Evolutionary conservation across 768 basidiomycete genomes (phyloP), one percentile per base, ranked within the genome.

Genomic region (Paxillus involutus): DNA sequence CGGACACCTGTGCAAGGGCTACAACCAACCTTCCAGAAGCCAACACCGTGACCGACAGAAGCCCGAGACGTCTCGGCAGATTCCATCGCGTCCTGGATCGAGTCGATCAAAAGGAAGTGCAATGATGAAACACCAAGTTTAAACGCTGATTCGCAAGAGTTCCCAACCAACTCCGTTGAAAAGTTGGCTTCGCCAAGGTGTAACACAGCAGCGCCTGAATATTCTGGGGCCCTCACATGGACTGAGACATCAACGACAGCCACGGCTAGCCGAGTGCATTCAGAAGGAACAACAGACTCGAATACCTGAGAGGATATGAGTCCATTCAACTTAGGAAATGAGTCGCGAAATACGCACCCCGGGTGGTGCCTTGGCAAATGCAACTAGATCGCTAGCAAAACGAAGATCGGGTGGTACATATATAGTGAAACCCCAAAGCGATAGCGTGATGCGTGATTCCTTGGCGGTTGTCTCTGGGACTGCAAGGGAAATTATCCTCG

Each of bases 221-320:
- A 73, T 0, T 66, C 79, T 1, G 81, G 80, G 1, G 87, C 80
- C 19, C 82, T 73, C 1, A 81, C 55, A 47, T 85, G 83, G 11
- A 91, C 61, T 0, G 91, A 89, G 10, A 84, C 80, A 61, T 94
- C 88, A 16, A 73, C 54, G 19, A 94, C 62, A 57, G 78, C 81
- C 33, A 95, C 55, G n/a, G 78, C 74, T 24, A 98, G 71, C 11
- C 77, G 75, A 6, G 94, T 98, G 41, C 88, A 73, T 66, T 98
- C 97, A 51, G 80, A 93, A 1, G 97, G 97, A 14, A 94, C 83
- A 12, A 97, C 94, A 21, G 92, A 81, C 68, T 95, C 95, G 64
- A 99, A 99, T 1, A 90, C 88, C 94, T 85, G 55, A 6, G 35
- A 45, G 16, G 29, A 45, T 26, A 17, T 30, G n/a, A 29, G 21